Percentiles rank a stretch among this genome's conserved stretches.
Evolutionary conservation across 2,329 filamentous ascomycete genomes (phyloP).

Genomic region (Fusarium irregulare): DNA sequence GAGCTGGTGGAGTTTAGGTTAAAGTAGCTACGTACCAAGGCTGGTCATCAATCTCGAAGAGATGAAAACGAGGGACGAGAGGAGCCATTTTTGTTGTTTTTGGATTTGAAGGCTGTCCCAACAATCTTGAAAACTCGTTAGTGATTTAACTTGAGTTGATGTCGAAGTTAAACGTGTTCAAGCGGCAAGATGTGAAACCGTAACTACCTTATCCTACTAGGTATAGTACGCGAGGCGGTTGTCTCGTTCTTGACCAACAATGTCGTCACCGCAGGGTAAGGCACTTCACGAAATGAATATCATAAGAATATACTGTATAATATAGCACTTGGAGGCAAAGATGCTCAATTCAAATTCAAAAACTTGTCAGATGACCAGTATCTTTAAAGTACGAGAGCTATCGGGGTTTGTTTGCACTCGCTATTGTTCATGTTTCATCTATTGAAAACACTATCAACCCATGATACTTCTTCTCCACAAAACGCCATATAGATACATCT

Average conservation of each 20-base stretch:
- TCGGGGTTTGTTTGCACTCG: background rate
- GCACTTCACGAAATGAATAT: background rate
- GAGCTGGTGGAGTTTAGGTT: conserved; percentile 7
- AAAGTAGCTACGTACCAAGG: conserved; percentile 61
- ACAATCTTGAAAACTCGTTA: background rate
- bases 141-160: background rate
- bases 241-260: background rate
- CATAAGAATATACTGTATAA: background rate
- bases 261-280: conserved; percentile 38
- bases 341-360: background rate
- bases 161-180: conserved; percentile 3
- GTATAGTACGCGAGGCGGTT: background rate
- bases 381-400: background rate
- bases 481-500: background rate
- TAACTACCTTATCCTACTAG: background rate
- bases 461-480: background rate
- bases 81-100: conserved; percentile 55
- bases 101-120: background rate
- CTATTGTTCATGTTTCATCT: background rate
- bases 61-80: conserved; percentile 68
- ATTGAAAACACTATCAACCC: background rate
- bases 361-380: background rate
- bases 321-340: background rate
- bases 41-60: conserved; percentile 76
- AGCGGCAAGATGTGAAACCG: conserved; percentile 22